phyloP scores from a whole-genome alignment of 805 yeast genomes.

The Schwanniomyces yamadae region DNA sequence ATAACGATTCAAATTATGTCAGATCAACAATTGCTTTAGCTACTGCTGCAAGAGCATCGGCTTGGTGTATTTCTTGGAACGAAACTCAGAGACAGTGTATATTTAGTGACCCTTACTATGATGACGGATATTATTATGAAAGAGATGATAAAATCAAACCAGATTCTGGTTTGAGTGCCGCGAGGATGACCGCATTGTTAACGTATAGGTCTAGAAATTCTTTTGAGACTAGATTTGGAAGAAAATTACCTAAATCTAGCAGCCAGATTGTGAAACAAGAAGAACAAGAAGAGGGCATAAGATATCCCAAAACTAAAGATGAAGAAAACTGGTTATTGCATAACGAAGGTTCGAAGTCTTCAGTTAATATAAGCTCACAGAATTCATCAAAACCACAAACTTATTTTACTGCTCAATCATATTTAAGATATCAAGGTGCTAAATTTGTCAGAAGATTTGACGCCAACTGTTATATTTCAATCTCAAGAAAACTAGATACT shows the following conservation, averaged over 20 bases:
- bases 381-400: slow-evolving; percentile 43
- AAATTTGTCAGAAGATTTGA: slow-evolving; percentile 89
- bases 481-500: slow-evolving; percentile 90
- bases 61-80: slow-evolving; percentile 99
- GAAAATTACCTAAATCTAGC: slow-evolving; percentile 45
- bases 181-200: slow-evolving; percentile 93
- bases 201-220: slow-evolving; percentile 92
- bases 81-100: slow-evolving; percentile 97
- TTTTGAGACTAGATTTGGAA: slow-evolving; percentile 89
- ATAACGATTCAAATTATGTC: slow-evolving; percentile 66
- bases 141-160: slow-evolving; percentile 69
- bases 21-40: slow-evolving; percentile 78
- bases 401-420: slow-evolving; percentile 92
- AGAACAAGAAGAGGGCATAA: slow-evolving; percentile 22
- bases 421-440: slow-evolving; percentile 89
- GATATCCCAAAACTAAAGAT: slow-evolving; percentile 47
- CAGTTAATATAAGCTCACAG: slow-evolving; percentile 7
- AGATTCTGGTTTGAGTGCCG: slow-evolving; percentile 84
- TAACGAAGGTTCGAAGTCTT: slow-evolving; percentile 68
- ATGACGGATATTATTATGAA: slow-evolving; percentile 80
- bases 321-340: slow-evolving; percentile 84
- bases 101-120: slow-evolving; percentile 90
- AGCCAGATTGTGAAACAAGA: slow-evolving; percentile 10
- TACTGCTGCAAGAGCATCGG: slow-evolving; percentile 90
- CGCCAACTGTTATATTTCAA: slow-evolving; percentile 94